Evolutionary conservation across 164 flowering plant genomes (phyloP).

Genomic region (Vitis cinerea): DNA sequence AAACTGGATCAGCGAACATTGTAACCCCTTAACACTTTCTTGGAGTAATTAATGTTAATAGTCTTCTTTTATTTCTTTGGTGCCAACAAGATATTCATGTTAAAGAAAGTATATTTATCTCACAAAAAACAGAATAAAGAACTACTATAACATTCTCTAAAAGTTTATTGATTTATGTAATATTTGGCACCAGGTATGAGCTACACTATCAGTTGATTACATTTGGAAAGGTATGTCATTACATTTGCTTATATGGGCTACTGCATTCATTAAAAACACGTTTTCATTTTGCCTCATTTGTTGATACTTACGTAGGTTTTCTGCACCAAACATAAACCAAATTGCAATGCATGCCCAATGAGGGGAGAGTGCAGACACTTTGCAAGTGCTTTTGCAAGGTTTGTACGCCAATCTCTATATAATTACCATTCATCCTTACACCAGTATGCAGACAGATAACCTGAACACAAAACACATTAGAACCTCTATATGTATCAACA

Average conservation of each 20-base stretch:
- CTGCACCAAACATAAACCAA: slow-evolving; percentile 92
- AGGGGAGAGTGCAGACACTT: slow-evolving; percentile 92
- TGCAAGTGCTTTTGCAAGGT: slow-evolving; percentile 97
- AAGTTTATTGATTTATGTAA: slow-evolving; percentile 12
- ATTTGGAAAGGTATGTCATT: slow-evolving; percentile 80
- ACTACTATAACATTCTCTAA: neutral
- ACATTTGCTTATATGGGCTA: neutral
- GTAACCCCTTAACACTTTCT: slow-evolving; percentile 25
- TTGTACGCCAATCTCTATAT: neutral
- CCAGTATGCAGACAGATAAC: neutral
- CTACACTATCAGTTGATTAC: slow-evolving; percentile 95
- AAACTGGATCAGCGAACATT: slow-evolving; percentile 53
- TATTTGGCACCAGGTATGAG: slow-evolving; percentile 65
- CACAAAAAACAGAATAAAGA: neutral
- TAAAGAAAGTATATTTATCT: neutral
- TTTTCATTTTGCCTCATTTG: neutral
- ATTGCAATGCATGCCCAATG: slow-evolving; percentile 97
- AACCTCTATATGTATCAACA: neutral
- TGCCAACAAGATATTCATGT: too few species aligned
- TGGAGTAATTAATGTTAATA: neutral
- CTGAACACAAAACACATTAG: neutral
- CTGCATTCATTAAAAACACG: neutral
- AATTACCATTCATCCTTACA: neutral
- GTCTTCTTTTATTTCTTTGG: too few species aligned
- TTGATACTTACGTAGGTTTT: slow-evolving; percentile 63